Evolutionary conservation across 345 rosid genomes (phyloP).

Genomic region (Luvunga scandens): DNA sequence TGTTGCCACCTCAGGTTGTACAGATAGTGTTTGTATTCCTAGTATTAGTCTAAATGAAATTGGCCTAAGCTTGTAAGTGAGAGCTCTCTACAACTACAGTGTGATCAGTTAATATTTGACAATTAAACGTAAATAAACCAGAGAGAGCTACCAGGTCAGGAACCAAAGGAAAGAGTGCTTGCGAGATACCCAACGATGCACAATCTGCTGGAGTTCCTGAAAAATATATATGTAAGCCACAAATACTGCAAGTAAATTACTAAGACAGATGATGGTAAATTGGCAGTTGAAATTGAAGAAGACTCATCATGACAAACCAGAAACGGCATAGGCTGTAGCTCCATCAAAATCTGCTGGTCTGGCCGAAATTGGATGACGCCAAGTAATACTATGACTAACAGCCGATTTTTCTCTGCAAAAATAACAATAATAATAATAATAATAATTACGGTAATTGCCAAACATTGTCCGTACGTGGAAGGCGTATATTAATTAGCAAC

Average conservation of each 20-base stretch:
- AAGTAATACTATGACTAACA: slow-evolving; percentile 75
- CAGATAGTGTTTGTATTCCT: too few species aligned
- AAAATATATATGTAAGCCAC: slow-evolving; percentile 12
- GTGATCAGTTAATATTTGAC: not conserved
- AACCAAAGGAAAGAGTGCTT: slow-evolving; percentile 60
- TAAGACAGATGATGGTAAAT: not conserved
- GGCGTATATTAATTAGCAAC: not conserved
- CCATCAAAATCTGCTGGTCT: slow-evolving; percentile 59
- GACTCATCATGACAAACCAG: slow-evolving; percentile 43
- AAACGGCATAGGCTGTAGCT: slow-evolving; percentile 69
- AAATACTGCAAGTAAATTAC: not conserved
- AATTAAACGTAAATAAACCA: not conserved
- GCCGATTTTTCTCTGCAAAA: slow-evolving; percentile 75
- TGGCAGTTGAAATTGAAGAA: not conserved
- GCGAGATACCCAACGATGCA: slow-evolving; percentile 70
- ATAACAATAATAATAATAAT: not conserved
- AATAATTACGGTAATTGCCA: not conserved
- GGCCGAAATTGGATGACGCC: slow-evolving; percentile 69
- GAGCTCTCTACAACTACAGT: not conserved
- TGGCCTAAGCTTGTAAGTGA: not conserved
- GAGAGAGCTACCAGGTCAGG: slow-evolving; percentile 73
- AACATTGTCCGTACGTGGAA: not conserved
- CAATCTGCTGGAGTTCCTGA: slow-evolving; percentile 97
- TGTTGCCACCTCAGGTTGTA: not conserved
- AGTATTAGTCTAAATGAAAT: not conserved